Evolutionary conservation across 148 eudicot species (phyloP), one percentile per base, ranked within the genome.

Genomic region (Vaccinium corymbosum): DNA sequence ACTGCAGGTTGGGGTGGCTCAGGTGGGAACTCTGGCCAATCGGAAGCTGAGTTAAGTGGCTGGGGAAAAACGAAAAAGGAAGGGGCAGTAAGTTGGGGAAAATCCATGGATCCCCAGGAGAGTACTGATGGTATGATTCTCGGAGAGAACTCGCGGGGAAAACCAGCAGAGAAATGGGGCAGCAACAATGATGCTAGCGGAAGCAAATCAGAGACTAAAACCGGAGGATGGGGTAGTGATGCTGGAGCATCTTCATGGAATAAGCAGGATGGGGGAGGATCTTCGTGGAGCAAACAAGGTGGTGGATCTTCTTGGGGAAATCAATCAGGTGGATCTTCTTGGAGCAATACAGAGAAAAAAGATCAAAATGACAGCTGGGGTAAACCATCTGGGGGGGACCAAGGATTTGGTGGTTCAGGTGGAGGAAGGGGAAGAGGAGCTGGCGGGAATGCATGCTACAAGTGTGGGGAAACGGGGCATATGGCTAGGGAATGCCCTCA

Each of bases 381-480:
- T 9, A 25, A 48, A 84, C 70, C 59, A 76, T 88, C 83, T 64
- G 84, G 42, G 52, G 87, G 87, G 17, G 88, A 86, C 17, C 87
- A 68, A 68, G 73, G 73, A 68, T 68, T 68, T 68, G 73, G 85
- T 48, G 89, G 85, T 80, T 83, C 59, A 17, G 89, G 91, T 76
- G 93, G 91, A 25, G 79, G 90, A 81, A 83, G 90, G 79, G 89
- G 89, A 35, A 84, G 92, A 71, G 87, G 87, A 14, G 82, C 53
- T 1, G 53, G 78, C 13, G 78, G 78, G 25, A 75, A 75, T 75
- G 53, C 29, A 1, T 75, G 78, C 78, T 75, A 75, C 78, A 75
- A 72, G 22, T 72, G 76, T 72, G 76, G 76, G 49, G 76, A 72
- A 72, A 35, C n/a, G 0, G 76, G 76, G 13, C 78, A 75, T 75